These are phyloP conservation scores for Adansonia gregorii DNA, from an alignment of 441 rosid genomes.

Conservation along the genomic window DNA sequence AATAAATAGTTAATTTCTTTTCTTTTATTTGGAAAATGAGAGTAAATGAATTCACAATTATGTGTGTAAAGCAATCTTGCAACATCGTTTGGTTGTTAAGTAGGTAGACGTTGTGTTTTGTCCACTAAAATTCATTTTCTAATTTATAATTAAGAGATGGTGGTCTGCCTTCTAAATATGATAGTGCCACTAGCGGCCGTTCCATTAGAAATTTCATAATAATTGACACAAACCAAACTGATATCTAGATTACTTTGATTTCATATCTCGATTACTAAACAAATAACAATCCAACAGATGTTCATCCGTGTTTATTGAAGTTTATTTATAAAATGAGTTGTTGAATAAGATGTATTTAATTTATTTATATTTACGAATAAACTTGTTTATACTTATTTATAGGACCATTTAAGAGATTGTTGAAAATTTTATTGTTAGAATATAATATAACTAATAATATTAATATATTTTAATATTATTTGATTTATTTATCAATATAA, in stretches of 20 bases:
- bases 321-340: no score
- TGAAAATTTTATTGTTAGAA: not conserved
- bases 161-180: not conserved
- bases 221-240: not conserved
- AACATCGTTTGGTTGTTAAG: not conserved
- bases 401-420: not conserved
- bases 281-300: constrained; percentile 15
- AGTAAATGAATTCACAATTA: not conserved
- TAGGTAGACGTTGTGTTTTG: not conserved
- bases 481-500: no score
- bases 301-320: not conserved
- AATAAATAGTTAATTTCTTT: not conserved
- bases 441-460: not conserved
- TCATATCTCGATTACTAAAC: not conserved
- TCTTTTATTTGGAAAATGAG: not conserved
- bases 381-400: no score
- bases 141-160: not conserved
- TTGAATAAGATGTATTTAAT: no score
- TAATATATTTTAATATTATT: no score
- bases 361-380: no score
- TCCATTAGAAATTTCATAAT: constrained; percentile 22
- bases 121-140: not conserved
- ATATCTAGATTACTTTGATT: not conserved
- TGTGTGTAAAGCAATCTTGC: not conserved
- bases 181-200: not conserved